These are phyloP conservation scores for Saccharomyces hybrid DNA, from an alignment of 1,139 yeast genomes.

Conservation along the genomic window DNA sequence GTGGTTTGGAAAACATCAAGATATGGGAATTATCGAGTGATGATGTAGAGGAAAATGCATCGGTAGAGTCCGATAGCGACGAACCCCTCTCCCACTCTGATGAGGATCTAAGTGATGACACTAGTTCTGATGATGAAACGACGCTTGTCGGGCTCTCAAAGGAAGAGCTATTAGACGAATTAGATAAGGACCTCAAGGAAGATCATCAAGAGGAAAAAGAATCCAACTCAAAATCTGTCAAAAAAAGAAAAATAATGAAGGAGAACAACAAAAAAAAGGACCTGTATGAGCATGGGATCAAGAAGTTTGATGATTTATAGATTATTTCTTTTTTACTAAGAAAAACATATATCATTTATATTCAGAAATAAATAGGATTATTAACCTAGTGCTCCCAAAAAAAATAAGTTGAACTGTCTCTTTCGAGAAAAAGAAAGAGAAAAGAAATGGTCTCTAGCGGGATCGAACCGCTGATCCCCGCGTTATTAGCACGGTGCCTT, in stretches of 20 bases:
- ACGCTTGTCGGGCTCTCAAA: slow-evolving; percentile 22
- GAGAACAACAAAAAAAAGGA: slow-evolving; percentile 31
- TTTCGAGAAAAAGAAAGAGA: background rate
- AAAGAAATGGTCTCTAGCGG: slow-evolving; percentile 29
- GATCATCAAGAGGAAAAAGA: slow-evolving; percentile 20
- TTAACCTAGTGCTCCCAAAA: too few relatives aligned
- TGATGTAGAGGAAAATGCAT: slow-evolving; percentile 26
- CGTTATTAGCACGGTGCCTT: slow-evolving; percentile 32
- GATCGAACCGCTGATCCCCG: slow-evolving; percentile 33
- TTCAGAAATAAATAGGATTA: background rate
- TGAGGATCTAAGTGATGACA: slow-evolving; percentile 6
- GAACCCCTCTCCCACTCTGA: slow-evolving; percentile 13
- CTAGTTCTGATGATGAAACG: slow-evolving; percentile 14
- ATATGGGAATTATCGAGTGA: slow-evolving; percentile 50
- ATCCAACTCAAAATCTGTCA: slow-evolving; percentile 15
- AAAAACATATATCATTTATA: background rate
- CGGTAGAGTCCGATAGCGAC: slow-evolving; percentile 20
- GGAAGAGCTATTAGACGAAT: slow-evolving; percentile 28
- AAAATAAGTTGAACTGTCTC: too few relatives aligned
- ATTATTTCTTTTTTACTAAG: background rate
- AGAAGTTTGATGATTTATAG: slow-evolving; percentile 56
- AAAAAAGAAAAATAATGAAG: slow-evolving; percentile 26
- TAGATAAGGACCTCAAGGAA: slow-evolving; percentile 23
- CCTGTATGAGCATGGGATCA: slow-evolving; percentile 54
- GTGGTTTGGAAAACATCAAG: slow-evolving; percentile 73